Conservation (phyloP, 1,284 basidiomycete species). For the Papiliotrema flavescens region DNA sequence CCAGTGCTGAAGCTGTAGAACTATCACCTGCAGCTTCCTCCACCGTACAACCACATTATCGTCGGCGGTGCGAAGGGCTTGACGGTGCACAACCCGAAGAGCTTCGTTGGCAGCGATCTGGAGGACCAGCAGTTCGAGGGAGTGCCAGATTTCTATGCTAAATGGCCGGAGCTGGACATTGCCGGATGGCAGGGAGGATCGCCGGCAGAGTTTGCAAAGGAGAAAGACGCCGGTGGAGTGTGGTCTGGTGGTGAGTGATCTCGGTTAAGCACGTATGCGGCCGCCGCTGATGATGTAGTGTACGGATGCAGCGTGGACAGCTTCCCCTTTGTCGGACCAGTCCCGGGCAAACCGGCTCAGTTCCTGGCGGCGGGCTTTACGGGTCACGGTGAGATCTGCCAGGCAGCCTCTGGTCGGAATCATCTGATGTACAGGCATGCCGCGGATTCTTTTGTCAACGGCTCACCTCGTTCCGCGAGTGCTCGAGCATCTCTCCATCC, state of each 20-base stretch:
- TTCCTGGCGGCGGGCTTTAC: slow-evolving; percentile 21
- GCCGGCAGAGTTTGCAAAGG: slow-evolving; percentile 11
- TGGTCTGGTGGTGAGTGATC: slow-evolving; percentile 28
- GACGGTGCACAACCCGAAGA: slow-evolving; percentile 12
- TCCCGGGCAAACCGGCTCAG: slow-evolving; percentile 13
- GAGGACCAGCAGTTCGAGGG: slow-evolving; percentile 18
- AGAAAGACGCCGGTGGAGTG: slow-evolving; percentile 18
- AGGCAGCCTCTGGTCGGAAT: background rate
- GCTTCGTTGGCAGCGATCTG: slow-evolving; percentile 17
- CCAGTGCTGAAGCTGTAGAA: slow-evolving; percentile 11
- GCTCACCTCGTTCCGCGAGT: slow-evolving; percentile 14
- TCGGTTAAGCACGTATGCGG: too few relatives aligned
- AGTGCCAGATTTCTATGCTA: slow-evolving; percentile 17
- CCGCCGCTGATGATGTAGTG: slow-evolving; percentile 9
- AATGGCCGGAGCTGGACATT: slow-evolving; percentile 15
- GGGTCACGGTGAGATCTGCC: slow-evolving; percentile 18
- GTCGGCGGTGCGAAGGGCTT: slow-evolving; percentile 25
- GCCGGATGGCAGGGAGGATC: slow-evolving; percentile 17
- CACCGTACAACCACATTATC: slow-evolving; percentile 25
- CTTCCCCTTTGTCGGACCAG: slow-evolving; percentile 19
- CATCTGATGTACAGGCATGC: slow-evolving; percentile 15
- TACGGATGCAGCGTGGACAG: slow-evolving; percentile 15
- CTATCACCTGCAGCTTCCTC: slow-evolving; percentile 23
- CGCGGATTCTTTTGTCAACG: slow-evolving; percentile 22
- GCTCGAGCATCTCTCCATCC: slow-evolving; percentile 10